phyloP scores from a whole-genome alignment of 2,329 filamentous ascomycete species.

The Cladophialophora bantiana region DNA sequence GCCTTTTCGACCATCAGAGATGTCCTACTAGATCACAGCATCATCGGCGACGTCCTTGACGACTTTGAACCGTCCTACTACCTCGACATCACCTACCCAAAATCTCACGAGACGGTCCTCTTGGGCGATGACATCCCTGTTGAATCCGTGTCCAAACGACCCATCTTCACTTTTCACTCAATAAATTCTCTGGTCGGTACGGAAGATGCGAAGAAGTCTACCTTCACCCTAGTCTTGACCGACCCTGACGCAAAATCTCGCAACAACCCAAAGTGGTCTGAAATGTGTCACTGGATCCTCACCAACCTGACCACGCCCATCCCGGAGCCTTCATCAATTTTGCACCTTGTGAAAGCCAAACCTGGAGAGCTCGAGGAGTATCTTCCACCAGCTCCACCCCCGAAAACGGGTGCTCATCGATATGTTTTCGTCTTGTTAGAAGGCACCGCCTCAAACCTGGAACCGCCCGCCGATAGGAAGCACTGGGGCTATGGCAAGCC shows the following conservation, averaged over 20 bases:
- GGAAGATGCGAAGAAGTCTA: slow-evolving; percentile 36
- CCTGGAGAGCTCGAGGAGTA: slow-evolving; percentile 56
- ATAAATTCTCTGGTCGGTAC: slow-evolving; percentile 36
- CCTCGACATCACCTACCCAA: slow-evolving; percentile 58
- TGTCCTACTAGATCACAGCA: slow-evolving; percentile 38
- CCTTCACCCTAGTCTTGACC: slow-evolving; percentile 60
- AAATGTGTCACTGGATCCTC: slow-evolving; percentile 64
- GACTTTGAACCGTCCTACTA: slow-evolving; percentile 64
- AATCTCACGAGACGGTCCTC: slow-evolving; percentile 51
- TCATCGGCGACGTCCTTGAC: slow-evolving; percentile 59
- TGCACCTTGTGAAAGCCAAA: slow-evolving; percentile 28
- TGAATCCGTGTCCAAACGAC: slow-evolving; percentile 51
- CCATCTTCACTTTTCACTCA: slow-evolving; percentile 50
- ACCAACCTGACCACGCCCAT: slow-evolving; percentile 40
- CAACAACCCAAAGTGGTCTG: slow-evolving; percentile 61
- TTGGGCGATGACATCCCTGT: slow-evolving; percentile 64
- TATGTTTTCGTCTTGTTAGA: slow-evolving; percentile 64
- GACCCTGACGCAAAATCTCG: slow-evolving; percentile 65
- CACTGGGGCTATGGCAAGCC: slow-evolving; percentile 63
- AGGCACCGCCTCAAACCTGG: slow-evolving; percentile 47
- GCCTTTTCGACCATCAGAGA: slow-evolving; percentile 37
- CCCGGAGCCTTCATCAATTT: slow-evolving; percentile 15
- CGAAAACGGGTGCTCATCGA: slow-evolving; percentile 63
- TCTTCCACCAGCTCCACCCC: slow-evolving; percentile 62
- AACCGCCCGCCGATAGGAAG: slow-evolving; percentile 53